Conservation (phyloP, 768 basidiomycete species). For the Lentinula lateritia region DNA sequence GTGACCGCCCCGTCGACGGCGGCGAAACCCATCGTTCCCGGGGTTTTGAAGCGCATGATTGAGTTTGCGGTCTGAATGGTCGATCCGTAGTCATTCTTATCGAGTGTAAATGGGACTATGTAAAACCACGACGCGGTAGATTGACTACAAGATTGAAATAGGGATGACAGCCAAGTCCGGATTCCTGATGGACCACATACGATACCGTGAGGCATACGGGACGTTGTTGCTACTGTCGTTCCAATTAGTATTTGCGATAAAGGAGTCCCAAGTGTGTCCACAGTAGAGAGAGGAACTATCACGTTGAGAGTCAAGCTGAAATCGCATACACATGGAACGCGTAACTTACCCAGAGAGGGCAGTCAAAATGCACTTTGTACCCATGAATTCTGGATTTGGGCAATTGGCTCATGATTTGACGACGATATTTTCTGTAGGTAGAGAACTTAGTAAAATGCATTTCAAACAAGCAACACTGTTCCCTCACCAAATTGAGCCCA, state of each 20-base stretch:
- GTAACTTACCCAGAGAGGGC: background rate
- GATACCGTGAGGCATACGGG: background rate
- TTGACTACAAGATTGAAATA: background rate
- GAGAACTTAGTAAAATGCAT: background rate
- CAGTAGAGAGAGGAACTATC: background rate
- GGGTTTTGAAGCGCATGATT: background rate
- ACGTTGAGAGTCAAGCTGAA: no score
- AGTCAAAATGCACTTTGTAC: background rate
- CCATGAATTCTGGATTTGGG: background rate
- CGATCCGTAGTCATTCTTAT: background rate
- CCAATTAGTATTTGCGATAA: background rate
- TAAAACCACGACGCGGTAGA: background rate
- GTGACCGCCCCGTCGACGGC: background rate
- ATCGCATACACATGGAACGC: no score
- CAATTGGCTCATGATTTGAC: background rate
- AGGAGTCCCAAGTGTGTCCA: background rate
- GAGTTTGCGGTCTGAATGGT: background rate
- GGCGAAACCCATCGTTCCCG: background rate
- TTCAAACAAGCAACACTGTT: background rate
- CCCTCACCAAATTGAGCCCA: background rate
- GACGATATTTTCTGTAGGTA: background rate
- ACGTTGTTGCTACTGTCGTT: background rate
- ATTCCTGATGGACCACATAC: background rate
- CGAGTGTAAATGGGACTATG: background rate
- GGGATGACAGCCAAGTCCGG: background rate